Evolutionary conservation across 2,329 filamentous ascomycete species (phyloP), one percentile per base, ranked within the genome.

Genomic region (Venturia carpophila): DNA sequence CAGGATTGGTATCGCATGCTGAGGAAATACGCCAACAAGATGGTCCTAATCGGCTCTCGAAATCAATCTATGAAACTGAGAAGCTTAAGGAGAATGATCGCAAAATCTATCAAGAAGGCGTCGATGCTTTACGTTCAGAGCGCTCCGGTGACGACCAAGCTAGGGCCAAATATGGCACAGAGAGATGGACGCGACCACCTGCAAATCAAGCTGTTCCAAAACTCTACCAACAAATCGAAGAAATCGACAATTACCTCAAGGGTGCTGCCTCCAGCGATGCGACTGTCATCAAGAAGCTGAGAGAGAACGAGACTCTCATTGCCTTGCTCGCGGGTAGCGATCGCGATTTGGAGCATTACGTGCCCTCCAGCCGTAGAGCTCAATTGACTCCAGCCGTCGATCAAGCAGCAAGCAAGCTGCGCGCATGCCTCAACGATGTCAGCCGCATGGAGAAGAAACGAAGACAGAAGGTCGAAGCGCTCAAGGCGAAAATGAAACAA

Each of bases 1-100:
- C 91, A 0, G 90, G 86, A 19, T 78, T 99, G 1, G 84, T 92
- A 2, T 90, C 94, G 27, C 94, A 97, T 70, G 93, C 93, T 0
- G 93, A 97, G 73, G 94, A 97, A 72, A 88, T 99, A 61, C 84
- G 92, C 24, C 93, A 97, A 73, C 90, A 92, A 65, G 92, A 96
- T 71, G 93, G 91, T 0, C 79, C 96, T 41, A 86, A 88, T 65
- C 82, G 90, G 37, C 78, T 97, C 0, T 85, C 90, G 63, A 84
- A 87, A 64, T 91, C 90, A 5, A 90, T 97, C 67, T 87, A 90
- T 5, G 93, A 97, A 69, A 96, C 92, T 0, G 88, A 92, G 61
- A 96, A 93, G 75, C 79, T 99, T n/a, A 91, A 94, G 69, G 81
- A 86, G 0, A 89, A 87, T 61, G 92, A 97, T 72, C 79, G 87